Evolutionary conservation across 164 flowering plant species (phyloP), one percentile per base, ranked within the genome.

Genomic region (Echeveria elegans): DNA sequence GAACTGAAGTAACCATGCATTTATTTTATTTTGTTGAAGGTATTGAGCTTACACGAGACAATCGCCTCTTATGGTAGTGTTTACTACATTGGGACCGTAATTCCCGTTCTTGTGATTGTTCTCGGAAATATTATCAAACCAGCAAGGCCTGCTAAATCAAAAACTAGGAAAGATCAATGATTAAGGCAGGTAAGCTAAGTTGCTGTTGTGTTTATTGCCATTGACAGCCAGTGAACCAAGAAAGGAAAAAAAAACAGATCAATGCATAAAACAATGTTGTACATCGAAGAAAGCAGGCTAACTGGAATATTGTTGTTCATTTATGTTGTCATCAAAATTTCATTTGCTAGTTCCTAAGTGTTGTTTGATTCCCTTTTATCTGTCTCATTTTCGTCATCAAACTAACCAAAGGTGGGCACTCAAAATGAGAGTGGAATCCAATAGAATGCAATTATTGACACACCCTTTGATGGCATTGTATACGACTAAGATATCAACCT

Each of bases 1-100:
- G 24, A 32, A 63, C 19, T 21, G 14, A 36, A 40, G 66, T 10
- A 4, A 23, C 41, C n/a, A n/a, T 21, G 3, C 65, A 16, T 23
- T 1, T 32, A 19, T 23, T 5, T 63, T n/a, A n/a, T 40, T 30
- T 43, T 36, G 45, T 48, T 67, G 68, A 79, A 92, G 98, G 93
- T 92, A 50, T 70, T 90, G 77, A 88, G 92, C 85, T 30, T 90
- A 79, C 92, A 75, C n/a, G 96, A 90, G 73, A 90, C 96, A 19
- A 43, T 90, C 30, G 81, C 87, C 63, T 73, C 90, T 8, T 90
- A 85, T 60, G 81, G 81, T 41, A 92, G 98, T 48, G 96, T 92
- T 28, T 82, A 87, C 72, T 92, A 73, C 70, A 53, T 90, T 26
- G 93, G 92, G 63, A 92, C 96, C 65, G 64, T 90, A 45, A 5